These are phyloP conservation scores for Lyophyllum shimeji DNA, from an alignment of 768 basidiomycete species.

Conservation along the genomic window DNA sequence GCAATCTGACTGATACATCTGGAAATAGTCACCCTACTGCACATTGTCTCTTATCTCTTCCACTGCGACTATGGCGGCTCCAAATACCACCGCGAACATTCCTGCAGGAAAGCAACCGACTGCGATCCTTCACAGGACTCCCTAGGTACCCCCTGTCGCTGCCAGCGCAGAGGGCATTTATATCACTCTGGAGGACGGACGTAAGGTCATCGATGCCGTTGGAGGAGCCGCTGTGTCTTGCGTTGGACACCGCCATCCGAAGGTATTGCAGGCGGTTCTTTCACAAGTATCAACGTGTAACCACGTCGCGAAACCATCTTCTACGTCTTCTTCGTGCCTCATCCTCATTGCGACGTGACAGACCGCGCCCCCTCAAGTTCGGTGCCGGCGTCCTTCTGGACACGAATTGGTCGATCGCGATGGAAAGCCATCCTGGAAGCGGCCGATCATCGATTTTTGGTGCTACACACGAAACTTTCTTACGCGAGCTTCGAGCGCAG, in stretches of 20 bases:
- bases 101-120: slow-evolving; percentile 13
- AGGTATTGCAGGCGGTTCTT: slow-evolving; percentile 54
- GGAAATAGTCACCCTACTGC: not conserved
- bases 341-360: no score
- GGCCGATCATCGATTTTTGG: no score
- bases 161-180: slow-evolving; percentile 67
- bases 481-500: no score
- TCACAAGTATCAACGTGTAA: no score
- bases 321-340: no score
- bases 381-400: no score
- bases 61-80: not conserved
- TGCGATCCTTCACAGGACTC: slow-evolving; percentile 64
- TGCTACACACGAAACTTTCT: no score
- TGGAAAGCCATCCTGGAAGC: no score
- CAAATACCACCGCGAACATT: not conserved
- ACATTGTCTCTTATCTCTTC: not conserved
- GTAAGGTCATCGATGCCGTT: slow-evolving; percentile 70
- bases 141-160: slow-evolving; percentile 74
- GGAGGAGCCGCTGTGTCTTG: slow-evolving; percentile 87
- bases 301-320: no score
- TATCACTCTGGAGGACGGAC: slow-evolving; percentile 69
- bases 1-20: slow-evolving; percentile 2
- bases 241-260: slow-evolving; percentile 72
- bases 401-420: no score
- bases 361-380: no score